Base-by-base conservation (phyloP, 345 rosid species). In the Erucastrum elatum region DNA sequence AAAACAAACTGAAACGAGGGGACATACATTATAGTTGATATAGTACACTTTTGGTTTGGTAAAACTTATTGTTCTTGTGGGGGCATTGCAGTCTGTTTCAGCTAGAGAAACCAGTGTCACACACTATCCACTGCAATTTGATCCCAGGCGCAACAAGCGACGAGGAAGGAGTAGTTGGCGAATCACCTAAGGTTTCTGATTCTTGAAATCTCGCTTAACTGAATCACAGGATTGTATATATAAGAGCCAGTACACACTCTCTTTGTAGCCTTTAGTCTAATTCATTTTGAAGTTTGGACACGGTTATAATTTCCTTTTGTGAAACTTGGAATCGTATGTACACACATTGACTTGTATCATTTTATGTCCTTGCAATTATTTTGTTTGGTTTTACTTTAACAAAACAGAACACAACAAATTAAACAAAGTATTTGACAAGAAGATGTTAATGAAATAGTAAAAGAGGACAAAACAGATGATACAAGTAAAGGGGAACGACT, bases 31-130 rank as follows among this genome's bases (percentile, higher is more conserved):
- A 49, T 75, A 58, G 55, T 33, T 46, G 53, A 46, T 49, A 33
- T 6, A 51, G 65, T 60, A 27, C 11, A 60, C n/a, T 56, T 70
- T n/a, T 73, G 49, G 60, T 63, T 21, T 21, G 21, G 21, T 21
- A 21, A 2, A 68, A 16, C n/a, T 68, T 59, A 60, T 73, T 58
- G 16, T 33, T 77, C 71, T 31, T 70, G 1, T 11, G 64, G 49
- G 64, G 49, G 21, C 4, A 17, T 64, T 81, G 77, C 90, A 91
- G 97, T 79, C 84, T 87, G 80, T 95, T 93, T 85, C 98, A 90
- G 86, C 91, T 91, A 85, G 97, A 91, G 89, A 93, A 87, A 87
- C 91, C 94, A 1, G 92, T 90, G 62, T 90, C 94, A 86, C 94
- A 90, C 84, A 88, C 91, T 29, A 93, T 95, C 66, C 82, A 93